Evolutionary conservation across 345 rosid species (phyloP), one percentile per base, ranked within the genome.

Genomic region (Gossypium thurberi): DNA sequence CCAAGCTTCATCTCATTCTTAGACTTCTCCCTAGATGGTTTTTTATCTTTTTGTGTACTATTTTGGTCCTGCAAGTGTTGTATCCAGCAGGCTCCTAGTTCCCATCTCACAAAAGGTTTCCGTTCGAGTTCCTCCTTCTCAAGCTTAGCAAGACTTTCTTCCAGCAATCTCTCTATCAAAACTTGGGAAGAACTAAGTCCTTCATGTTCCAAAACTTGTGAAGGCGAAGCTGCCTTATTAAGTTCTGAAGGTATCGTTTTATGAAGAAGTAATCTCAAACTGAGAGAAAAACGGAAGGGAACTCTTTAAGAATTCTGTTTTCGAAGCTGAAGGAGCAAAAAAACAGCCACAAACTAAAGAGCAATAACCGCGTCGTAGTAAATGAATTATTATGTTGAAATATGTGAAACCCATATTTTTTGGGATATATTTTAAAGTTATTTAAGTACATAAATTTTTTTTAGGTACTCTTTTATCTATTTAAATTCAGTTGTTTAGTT

Each of bases 41-140:
- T 95, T 83, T 91, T 92, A 71, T 92, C 96, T 60, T 95, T 92
- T 67, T 91, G 97, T 21, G 90, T 75, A 82, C 81, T 92, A 68
- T 87, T 95, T 81, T 87, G 93, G 78, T 95, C 99, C 83, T 91
- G 99, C 80, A 95, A 84, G 86, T 92, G 96, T 52, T 91, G 99
- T 81, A 95, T 84, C 99, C 99, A 95, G 80, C 99, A 92, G 78
- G 99, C 97, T 77, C 99, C 98, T 68, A 95, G 97, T 78, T 95
- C 99, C 99, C 99, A 95, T 85, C 99, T 87, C 78, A 95, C 84
- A 76, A 85, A 85, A 74, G 82, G 82, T 58, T 86, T 86, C 76
- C 69, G 74, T 71, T 83, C 82, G 26, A 74, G 74, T 67, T 86
- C 83, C 81, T 85, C 90, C 73, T 83, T 85, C 78, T 90, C 97